Evolutionary conservation across 2,329 filamentous ascomycete genomes (phyloP).

Genomic region (Ascochyta pisi): DNA sequence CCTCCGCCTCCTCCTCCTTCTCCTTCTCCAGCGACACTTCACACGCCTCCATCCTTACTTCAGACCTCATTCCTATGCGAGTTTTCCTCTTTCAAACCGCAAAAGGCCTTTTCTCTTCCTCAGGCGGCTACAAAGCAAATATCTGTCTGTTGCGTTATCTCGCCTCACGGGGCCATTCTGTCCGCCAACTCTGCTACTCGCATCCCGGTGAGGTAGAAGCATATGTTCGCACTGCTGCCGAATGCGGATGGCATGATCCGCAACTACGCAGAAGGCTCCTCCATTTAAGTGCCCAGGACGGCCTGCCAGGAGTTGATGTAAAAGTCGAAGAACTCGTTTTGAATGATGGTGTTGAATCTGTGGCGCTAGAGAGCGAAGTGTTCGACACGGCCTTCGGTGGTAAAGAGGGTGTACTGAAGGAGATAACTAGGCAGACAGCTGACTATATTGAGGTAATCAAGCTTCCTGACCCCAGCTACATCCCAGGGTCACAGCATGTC

Average conservation of each 20-base stretch:
- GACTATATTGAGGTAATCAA: background rate
- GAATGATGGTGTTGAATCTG: background rate
- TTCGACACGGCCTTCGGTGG: background rate
- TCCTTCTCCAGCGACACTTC: no score
- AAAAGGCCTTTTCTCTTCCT: slow-evolving; percentile 12
- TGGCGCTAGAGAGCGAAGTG: background rate
- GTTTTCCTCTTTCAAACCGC: background rate
- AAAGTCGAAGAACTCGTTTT: background rate
- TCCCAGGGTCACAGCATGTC: no score
- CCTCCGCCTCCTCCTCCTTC: no score
- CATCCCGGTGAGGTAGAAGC: slow-evolving; percentile 2
- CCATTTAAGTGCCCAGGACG: background rate
- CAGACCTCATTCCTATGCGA: background rate
- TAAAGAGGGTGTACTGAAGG: background rate
- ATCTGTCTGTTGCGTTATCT: slow-evolving; percentile 10
- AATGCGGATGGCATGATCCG: background rate
- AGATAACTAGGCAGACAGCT: background rate
- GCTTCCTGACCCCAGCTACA: no score
- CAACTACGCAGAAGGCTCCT: background rate
- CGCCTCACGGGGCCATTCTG: slow-evolving; percentile 7
- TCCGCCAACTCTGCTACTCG: slow-evolving; percentile 11
- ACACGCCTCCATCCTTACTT: no score
- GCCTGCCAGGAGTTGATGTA: background rate
- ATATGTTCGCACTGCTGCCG: background rate
- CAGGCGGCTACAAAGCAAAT: slow-evolving; percentile 11